Evolutionary conservation across 257 asterid species (phyloP).

Genomic region (Petrea volubilis): DNA sequence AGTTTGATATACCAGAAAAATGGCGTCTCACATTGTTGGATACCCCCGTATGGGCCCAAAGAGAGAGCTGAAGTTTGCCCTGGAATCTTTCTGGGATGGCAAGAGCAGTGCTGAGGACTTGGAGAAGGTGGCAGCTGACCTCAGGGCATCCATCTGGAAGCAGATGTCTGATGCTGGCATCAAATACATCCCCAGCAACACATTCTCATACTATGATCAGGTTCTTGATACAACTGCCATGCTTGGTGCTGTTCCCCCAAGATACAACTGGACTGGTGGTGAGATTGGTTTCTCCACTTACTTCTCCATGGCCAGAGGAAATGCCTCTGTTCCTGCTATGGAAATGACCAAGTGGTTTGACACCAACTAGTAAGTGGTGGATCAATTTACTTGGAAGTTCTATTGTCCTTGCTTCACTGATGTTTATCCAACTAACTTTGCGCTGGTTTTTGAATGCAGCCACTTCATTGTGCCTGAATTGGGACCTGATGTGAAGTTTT

Average conservation of each 20-base stretch:
- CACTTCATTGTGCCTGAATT: constrained; percentile 90
- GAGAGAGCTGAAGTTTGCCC: constrained; percentile 93
- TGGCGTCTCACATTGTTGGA: constrained; percentile 96
- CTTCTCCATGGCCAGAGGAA: constrained; percentile 99
- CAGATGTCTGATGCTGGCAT: constrained; percentile 51
- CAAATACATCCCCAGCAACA: constrained; percentile 94
- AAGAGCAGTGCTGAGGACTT: constrained; percentile 68
- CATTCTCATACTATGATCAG: constrained; percentile 89
- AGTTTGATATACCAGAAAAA: constrained; percentile 45
- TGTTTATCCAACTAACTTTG: constrained; percentile 1
- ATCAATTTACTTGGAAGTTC: background rate
- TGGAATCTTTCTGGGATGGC: constrained; percentile 67
- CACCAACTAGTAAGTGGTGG: constrained; percentile 89
- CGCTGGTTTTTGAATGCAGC: constrained; percentile 45
- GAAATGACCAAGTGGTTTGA: constrained; percentile 99
- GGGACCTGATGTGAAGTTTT: constrained; percentile 84
- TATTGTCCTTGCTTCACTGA: background rate
- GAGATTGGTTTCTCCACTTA: constrained; percentile 84
- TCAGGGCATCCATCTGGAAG: constrained; percentile 73
- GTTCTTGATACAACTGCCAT: constrained; percentile 87
- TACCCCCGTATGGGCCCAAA: constrained; percentile 99
- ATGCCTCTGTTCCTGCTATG: constrained; percentile 99
- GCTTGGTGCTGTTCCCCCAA: constrained; percentile 92
- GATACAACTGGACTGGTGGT: constrained; percentile 90
- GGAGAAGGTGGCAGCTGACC: constrained; percentile 81